Conservation (phyloP, 2,329 filamentous ascomycete genomes). For the Bipolaris bicolor region DNA sequence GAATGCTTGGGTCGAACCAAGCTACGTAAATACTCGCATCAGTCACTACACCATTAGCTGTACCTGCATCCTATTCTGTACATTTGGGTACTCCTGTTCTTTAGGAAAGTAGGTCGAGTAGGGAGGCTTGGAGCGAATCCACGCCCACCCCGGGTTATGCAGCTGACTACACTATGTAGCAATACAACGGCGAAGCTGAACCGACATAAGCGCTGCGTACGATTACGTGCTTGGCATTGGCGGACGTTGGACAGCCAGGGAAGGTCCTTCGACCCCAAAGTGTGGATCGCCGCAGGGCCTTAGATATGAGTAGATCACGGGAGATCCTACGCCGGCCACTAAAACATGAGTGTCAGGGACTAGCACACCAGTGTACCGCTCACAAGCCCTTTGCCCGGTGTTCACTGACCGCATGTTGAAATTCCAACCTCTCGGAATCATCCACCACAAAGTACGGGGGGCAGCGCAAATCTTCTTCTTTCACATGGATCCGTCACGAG, state of each 20-base stretch:
- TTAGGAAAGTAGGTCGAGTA: not conserved
- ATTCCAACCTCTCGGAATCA: not conserved
- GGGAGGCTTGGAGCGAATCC: constrained; percentile 5
- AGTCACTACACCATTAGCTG: not conserved
- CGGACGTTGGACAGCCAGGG: constrained; percentile 12
- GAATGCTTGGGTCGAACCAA: not conserved
- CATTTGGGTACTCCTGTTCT: not conserved
- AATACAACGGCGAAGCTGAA: constrained; percentile 4
- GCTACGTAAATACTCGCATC: not conserved
- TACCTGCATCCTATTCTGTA: constrained; percentile 5
- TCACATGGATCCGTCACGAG: not conserved
- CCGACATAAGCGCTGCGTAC: constrained; percentile 13
- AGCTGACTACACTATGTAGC: constrained; percentile 8
- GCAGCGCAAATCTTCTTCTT: not conserved
- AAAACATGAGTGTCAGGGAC: not conserved
- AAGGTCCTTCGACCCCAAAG: constrained; percentile 8
- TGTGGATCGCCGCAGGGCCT: constrained; percentile 15
- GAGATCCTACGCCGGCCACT: constrained; percentile 7
- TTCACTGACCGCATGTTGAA: not conserved
- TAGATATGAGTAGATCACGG: constrained; percentile 16
- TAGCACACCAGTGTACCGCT: not conserved
- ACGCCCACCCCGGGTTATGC: constrained; percentile 1
- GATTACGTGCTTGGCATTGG: constrained; percentile 14
- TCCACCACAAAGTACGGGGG: not conserved
- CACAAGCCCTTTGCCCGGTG: not conserved